Evolutionary conservation across 345 rosid genomes (phyloP).

Genomic region (Eucalyptus sp.): DNA sequence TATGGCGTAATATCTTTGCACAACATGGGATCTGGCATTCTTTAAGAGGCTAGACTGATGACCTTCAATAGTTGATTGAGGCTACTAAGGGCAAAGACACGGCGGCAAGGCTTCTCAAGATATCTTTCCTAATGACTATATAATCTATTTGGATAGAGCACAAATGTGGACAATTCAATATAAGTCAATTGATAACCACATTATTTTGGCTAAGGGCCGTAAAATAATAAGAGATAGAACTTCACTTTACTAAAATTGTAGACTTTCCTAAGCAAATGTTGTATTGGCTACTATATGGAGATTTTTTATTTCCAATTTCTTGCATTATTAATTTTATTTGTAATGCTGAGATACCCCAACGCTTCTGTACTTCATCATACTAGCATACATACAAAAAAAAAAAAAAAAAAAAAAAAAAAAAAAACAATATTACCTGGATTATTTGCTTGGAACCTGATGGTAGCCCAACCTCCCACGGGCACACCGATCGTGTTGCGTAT

Average conservation of each 20-base stretch:
- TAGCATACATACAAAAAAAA: background rate
- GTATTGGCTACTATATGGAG: background rate
- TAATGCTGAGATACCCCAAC: background rate
- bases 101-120: background rate
- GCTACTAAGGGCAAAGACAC: background rate
- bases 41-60: background rate
- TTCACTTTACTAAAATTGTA: background rate
- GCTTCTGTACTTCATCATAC: background rate
- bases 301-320: background rate
- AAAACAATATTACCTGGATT: constrained; percentile 5
- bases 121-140: background rate
- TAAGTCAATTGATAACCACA: background rate
- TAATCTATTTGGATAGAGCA: background rate
- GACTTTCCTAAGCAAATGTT: background rate
- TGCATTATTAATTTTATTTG: background rate
- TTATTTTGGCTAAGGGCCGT: background rate
- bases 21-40: background rate
- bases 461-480: constrained; percentile 11
- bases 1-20: background rate
- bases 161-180: background rate
- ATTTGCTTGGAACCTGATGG: constrained; percentile 10
- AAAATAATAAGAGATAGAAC: background rate
- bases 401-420: background rate
- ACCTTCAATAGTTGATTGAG: background rate
- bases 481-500: background rate